phyloP scores from a whole-genome alignment of 495 filamentous ascomycete genomes.

The Podospora pseudoanserina region DNA sequence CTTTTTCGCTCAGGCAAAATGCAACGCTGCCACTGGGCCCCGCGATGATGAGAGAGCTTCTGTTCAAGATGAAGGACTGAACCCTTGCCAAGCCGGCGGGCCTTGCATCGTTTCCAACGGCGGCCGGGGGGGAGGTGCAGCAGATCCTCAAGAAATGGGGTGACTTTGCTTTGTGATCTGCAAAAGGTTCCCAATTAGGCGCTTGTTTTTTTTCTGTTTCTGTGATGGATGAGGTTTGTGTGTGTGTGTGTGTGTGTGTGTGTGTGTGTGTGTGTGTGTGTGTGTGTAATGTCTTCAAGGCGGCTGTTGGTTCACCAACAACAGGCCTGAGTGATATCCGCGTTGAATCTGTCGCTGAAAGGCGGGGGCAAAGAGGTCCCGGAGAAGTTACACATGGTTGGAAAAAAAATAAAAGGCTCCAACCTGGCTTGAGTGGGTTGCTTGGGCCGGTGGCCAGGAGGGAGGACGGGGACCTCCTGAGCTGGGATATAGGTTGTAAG shows the following conservation, averaged over 20 bases:
- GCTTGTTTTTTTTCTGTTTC: background rate
- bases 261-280: background rate
- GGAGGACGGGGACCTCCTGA: background rate
- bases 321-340: background rate
- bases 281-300: background rate
- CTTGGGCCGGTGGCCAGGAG: background rate
- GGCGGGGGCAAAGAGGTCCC: background rate
- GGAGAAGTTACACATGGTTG: background rate
- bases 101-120: slow-evolving; percentile 1
- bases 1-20: slow-evolving; percentile 7
- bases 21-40: slow-evolving; percentile 5
- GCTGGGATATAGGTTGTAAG: background rate
- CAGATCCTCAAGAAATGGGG: background rate
- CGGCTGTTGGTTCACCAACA: background rate
- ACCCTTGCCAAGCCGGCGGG: background rate
- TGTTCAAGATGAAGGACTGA: background rate
- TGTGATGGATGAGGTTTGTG: background rate
- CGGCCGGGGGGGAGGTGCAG: background rate
- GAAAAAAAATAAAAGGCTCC: background rate
- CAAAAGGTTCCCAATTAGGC: background rate
- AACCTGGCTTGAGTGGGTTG: background rate
- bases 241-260: background rate
- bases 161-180: slow-evolving; percentile 1
- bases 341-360: background rate
- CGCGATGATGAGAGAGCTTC: too few relatives aligned